Evolutionary conservation across 257 asterid species (phyloP), one percentile per base, ranked within the genome.

Genomic region (Verbascum thapsus): DNA sequence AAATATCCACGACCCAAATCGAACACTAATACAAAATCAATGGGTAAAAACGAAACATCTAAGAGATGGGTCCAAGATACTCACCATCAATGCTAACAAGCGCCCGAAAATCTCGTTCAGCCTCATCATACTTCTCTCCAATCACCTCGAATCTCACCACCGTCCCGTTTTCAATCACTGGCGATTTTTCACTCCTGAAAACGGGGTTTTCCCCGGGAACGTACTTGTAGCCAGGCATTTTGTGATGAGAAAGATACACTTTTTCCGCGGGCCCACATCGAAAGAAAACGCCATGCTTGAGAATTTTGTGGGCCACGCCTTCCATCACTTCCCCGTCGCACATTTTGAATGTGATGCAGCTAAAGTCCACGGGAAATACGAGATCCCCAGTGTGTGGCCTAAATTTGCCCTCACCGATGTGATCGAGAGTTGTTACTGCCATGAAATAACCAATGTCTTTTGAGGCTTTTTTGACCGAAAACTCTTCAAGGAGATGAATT

Each of bases 341-440:
- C 66, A 91, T 78, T 85, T 84, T 91, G 85, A 91, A 91, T 3
- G 95, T 73, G 48, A 91, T 40, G 83, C 95, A 86, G 75, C 78
- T 81, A 70, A 91, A 91, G 37, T 76, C 77, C 8, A 88, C 88
- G 0, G 91, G 96, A 71, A 88, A 91, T 26, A 83, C 66, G 37
- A 86, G 67, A 44, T 84, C 90, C 3, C 95, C 96, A 0, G 82
- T 26, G 32, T 77, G 67, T 23, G 63, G 76, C 48, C 85, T 68
- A 12, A 86, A 71, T 10, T 63, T 68, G 16, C 96, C 98, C 48
- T 88, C 80, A 4, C 96, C 91, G 0, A 82, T 47, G 61, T 23
- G 80, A 63, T 91, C 90, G 15, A 91, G 58, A 12, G 90, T 84
- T 12, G 85, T 88, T 42, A 86, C 68, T 0, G 95, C 94, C 4